Conservation (phyloP, 1,139 yeast species). For the Williopsis jadinii region DNA sequence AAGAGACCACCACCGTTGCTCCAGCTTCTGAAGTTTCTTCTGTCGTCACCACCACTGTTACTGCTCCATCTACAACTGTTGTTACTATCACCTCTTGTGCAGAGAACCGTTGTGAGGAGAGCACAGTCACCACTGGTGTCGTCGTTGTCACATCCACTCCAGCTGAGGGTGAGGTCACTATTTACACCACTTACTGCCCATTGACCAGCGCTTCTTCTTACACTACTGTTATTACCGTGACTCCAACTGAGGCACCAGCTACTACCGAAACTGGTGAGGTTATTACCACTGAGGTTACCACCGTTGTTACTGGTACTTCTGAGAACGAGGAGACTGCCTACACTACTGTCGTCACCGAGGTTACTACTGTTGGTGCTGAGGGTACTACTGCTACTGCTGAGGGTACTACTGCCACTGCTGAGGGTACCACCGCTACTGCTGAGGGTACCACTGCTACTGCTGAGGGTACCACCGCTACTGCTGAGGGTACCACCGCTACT, state of each 20-base stretch:
- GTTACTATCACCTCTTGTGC: constrained; percentile 22
- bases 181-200: constrained; percentile 30
- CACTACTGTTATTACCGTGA: constrained; percentile 1
- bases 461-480: constrained; percentile 4
- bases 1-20: background rate
- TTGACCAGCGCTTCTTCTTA: constrained; percentile 6
- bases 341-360: constrained; percentile 3
- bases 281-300: constrained; percentile 1
- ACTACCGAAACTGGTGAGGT: constrained; percentile 2
- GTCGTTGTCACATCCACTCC: constrained; percentile 19
- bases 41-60: constrained; percentile 21
- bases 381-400: constrained; percentile 7
- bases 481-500: constrained; percentile 2
- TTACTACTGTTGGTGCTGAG: background rate
- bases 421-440: background rate
- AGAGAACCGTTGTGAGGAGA: constrained; percentile 25
- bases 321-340: background rate
- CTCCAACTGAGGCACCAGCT: constrained; percentile 15
- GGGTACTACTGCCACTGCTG: constrained; percentile 1
- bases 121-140: constrained; percentile 5
- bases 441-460: constrained; percentile 15
- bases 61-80: background rate
- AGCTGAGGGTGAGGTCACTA: constrained; percentile 20
- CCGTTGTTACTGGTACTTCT: constrained; percentile 2
- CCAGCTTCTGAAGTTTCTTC: constrained; percentile 7